phyloP scores from a whole-genome alignment of 495 filamentous ascomycete species.

The Mycothermus thermophilus region DNA sequence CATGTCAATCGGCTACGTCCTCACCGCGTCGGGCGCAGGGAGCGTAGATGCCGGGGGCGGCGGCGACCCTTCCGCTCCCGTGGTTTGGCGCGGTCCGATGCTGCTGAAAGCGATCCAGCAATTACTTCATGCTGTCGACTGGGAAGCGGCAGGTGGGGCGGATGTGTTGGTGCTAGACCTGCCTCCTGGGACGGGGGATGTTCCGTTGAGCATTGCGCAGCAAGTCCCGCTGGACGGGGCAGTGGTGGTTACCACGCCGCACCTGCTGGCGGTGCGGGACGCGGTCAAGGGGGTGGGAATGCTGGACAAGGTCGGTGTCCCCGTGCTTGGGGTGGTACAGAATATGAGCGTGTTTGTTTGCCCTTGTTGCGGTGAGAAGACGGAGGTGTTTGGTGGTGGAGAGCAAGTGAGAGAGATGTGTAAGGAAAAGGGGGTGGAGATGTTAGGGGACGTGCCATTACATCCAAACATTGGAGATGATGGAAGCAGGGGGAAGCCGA shows the following conservation, averaged over 20 bases:
- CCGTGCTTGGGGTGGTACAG: constrained; percentile 75
- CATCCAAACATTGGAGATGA: constrained; percentile 78
- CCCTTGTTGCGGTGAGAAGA: constrained; percentile 57
- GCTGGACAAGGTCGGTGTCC: constrained; percentile 71
- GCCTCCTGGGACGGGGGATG: constrained; percentile 89
- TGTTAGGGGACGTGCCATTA: constrained; percentile 82
- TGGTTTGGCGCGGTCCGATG: constrained; percentile 97
- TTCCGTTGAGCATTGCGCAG: constrained; percentile 85
- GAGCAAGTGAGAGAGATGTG: constrained; percentile 34
- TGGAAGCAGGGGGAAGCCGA: constrained; percentile 78
- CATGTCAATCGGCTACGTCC: constrained; percentile 98
- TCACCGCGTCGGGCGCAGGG: too few relatives aligned
- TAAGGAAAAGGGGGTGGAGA: constrained; percentile 48
- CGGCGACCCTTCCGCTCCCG: constrained; percentile 53
- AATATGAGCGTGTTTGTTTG: constrained; percentile 90
- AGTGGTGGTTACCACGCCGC: constrained; percentile 86
- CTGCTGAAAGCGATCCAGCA: constrained; percentile 96
- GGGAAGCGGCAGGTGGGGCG: constrained; percentile 58
- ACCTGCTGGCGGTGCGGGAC: constrained; percentile 78
- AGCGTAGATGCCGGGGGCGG: too few relatives aligned
- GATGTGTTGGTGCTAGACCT: constrained; percentile 85
- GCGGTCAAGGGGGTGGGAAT: constrained; percentile 82
- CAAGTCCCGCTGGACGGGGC: constrained; percentile 70
- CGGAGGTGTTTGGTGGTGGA: constrained; percentile 60
- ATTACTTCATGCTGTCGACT: constrained; percentile 84